Evolutionary conservation across 73 alveolate species (phyloP).

Genomic region (Uronychia setigera): DNA sequence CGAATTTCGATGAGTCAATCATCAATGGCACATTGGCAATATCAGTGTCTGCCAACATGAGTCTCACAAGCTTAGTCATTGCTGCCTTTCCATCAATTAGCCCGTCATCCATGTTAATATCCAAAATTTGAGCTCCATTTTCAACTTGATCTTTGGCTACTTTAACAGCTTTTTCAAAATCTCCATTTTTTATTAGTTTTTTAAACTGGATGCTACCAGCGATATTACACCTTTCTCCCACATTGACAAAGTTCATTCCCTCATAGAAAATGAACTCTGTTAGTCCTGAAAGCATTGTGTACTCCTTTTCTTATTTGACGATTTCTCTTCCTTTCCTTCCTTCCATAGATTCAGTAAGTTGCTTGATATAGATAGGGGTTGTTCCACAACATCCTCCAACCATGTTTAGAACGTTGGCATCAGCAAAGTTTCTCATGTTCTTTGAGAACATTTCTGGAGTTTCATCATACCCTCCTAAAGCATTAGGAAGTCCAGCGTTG

Average conservation of each 20-base stretch:
- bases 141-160: constrained; percentile 82
- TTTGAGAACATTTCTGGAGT: constrained; percentile 81
- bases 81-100: constrained; percentile 80
- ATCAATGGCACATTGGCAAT: constrained; percentile 82
- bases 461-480: constrained; percentile 93
- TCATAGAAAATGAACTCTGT: constrained; percentile 60
- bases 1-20: constrained; percentile 88
- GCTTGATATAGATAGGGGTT: constrained; percentile 71
- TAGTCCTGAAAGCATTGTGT: constrained; percentile 75
- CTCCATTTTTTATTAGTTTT: constrained; percentile 67
- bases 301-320: constrained; percentile 16
- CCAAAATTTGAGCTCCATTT: constrained; percentile 84
- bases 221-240: constrained; percentile 91
- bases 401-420: constrained; percentile 74
- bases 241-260: constrained; percentile 69
- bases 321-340: constrained; percentile 44
- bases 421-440: constrained; percentile 58
- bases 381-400: constrained; percentile 97
- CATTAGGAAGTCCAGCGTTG: constrained; percentile 92
- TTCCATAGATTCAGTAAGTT: constrained; percentile 54
- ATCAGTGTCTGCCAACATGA: constrained; percentile 73
- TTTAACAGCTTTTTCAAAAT: constrained; percentile 74
- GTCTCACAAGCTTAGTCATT: constrained; percentile 79
- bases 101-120: constrained; percentile 86
- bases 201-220: constrained; percentile 83